Evolutionary conservation across 169 alveolate species (phyloP).

Genomic region (Cryptosporidium viatorum): DNA sequence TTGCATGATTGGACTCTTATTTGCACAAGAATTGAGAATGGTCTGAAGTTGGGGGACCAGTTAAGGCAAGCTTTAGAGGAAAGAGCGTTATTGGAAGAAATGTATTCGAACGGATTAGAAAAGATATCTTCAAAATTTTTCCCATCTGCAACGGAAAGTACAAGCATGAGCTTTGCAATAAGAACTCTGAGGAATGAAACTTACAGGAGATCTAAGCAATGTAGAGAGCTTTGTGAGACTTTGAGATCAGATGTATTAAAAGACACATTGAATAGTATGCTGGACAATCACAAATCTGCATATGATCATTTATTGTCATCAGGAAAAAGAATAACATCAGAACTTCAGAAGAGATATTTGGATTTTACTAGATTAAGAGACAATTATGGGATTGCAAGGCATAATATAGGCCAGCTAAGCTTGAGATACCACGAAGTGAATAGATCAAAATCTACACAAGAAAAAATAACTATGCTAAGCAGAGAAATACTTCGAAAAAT

Average conservation of each 20-base stretch:
- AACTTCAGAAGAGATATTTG: constrained; percentile 30
- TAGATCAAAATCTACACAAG: neutral
- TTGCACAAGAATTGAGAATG: constrained; percentile 68
- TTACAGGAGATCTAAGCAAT: constrained; percentile 58
- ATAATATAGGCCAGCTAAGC: constrained; percentile 48
- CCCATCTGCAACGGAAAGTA: constrained; percentile 71
- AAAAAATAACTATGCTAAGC: constrained; percentile 13
- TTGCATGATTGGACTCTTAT: constrained; percentile 70
- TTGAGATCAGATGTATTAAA: constrained; percentile 48
- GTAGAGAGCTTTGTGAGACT: constrained; percentile 63
- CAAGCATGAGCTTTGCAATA: constrained; percentile 46
- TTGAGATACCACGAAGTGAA: constrained; percentile 39
- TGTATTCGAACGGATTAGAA: constrained; percentile 58
- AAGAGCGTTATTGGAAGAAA: constrained; percentile 58
- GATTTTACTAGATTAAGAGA: constrained; percentile 47
- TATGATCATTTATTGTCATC: constrained; percentile 29
- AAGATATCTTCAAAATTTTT: constrained; percentile 57
- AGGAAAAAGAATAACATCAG: constrained; percentile 34
- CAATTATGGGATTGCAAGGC: constrained; percentile 62
- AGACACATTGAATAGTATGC: constrained; percentile 46
- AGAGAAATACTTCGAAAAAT: constrained; percentile 35
- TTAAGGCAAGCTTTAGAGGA: constrained; percentile 39
- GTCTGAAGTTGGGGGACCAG: constrained; percentile 50
- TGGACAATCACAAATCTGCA: constrained; percentile 51
- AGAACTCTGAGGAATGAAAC: constrained; percentile 62